These are phyloP conservation scores for Brassica hybrid DNA, from an alignment of 441 rosid genomes.

Conservation along the genomic window DNA sequence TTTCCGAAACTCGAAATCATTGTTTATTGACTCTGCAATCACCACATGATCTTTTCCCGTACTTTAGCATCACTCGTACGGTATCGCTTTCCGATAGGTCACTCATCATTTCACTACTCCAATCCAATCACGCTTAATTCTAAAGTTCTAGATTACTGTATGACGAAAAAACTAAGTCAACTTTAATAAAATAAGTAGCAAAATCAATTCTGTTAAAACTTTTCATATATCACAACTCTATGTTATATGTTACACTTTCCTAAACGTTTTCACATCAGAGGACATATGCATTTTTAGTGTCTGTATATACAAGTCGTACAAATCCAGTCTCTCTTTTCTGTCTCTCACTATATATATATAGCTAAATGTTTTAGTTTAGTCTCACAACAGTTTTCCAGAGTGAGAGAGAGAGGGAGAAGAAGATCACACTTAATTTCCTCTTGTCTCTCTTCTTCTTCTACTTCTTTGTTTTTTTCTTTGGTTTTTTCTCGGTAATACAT, in stretches of 20 bases:
- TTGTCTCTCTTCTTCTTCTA: constrained; percentile 27
- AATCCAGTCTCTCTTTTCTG: background rate
- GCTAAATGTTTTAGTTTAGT: constrained; percentile 15
- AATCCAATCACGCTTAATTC: too few relatives aligned
- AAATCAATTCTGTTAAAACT: too few relatives aligned
- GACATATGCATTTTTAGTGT: constrained; percentile 16
- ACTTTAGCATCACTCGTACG: too few relatives aligned
- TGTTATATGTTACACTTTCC: background rate
- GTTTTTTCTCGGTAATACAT: constrained; percentile 1
- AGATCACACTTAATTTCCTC: constrained; percentile 5
- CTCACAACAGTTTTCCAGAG: constrained; percentile 11
- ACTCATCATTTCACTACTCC: too few relatives aligned
- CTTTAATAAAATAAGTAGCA: too few relatives aligned
- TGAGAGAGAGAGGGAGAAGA: background rate
- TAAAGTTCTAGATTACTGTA: too few relatives aligned
- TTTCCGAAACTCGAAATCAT: too few relatives aligned
- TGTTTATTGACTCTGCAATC: too few relatives aligned
- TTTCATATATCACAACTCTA: too few relatives aligned
- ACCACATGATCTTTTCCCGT: too few relatives aligned
- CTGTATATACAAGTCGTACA: constrained; percentile 1
- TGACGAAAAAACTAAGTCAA: too few relatives aligned
- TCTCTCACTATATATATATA: constrained; percentile 31
- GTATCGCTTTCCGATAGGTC: too few relatives aligned
- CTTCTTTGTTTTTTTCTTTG: background rate
- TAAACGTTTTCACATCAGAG: constrained; percentile 9